Evolutionary conservation across 2,329 filamentous ascomycete genomes (phyloP), one percentile per base, ranked within the genome.

Genomic region (Ophiostoma sp.): DNA sequence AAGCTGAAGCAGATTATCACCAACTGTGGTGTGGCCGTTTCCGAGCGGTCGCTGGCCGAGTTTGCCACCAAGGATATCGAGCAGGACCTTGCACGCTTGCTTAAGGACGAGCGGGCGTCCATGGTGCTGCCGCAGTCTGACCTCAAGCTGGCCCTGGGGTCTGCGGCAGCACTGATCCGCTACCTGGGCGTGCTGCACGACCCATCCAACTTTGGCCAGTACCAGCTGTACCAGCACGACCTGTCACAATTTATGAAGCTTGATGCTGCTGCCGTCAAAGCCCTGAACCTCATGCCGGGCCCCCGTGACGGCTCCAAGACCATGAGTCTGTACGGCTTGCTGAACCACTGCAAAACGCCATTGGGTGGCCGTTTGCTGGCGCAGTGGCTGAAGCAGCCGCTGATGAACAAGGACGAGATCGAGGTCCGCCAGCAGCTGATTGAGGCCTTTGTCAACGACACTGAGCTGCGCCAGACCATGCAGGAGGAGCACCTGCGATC

Each of bases 341-440:
- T 99, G 58, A 98, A 99, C 74, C 93, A 98, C 78, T 99, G 95
- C 87, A 98, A 97, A 78, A 99, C 95, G 1, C 92, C 95, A 0
- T 88, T 96, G 0, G 95, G 95, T 14, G 96, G 93, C 74, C 85
- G 96, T 64, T 78, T 99, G 69, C 82, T 99, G 42, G 89, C 94
- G 1, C 96, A 99, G 76, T 99, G 95, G 95, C 82, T 99, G 67
- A 99, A 99, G 79, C 95, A 99, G 77, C 95, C 95, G 0, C 80
- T 99, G 52, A 99, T 99, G 95, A 92, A 86, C 79, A 87, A 92
- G 71, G 83, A 84, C 2, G 93, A 96, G 69, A 86, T 99, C 66
- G 90, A 96, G 78, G 90, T 90, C 76, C 87, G 95, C 16, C 95
- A 98, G 74, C 92, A 97, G 77, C 83, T 99, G 5, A 95, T 99